These are phyloP conservation scores for Candida sojae DNA, from an alignment of 1,139 yeast genomes.

Conservation along the genomic window DNA sequence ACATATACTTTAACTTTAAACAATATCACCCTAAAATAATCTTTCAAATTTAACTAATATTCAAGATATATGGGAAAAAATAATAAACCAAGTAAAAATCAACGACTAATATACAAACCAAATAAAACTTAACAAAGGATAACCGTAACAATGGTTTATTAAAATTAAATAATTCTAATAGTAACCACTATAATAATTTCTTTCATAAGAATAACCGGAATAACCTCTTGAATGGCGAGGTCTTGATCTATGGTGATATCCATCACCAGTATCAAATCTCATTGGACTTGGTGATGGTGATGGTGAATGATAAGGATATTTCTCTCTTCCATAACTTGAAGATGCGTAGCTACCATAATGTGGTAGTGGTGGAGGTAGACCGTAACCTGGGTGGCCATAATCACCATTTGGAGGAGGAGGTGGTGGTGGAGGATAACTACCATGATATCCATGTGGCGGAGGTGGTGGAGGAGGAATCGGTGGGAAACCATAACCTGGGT, in stretches of 20 bases:
- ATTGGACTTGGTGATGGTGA: too few species aligned
- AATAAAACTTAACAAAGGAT: not conserved
- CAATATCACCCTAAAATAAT: too few species aligned
- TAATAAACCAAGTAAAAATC: too few species aligned
- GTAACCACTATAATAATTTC: not conserved
- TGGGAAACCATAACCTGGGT: not conserved
- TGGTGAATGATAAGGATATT: too few species aligned
- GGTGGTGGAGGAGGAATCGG: slow-evolving; percentile 14
- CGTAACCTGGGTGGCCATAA: not conserved
- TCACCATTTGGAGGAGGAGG: not conserved
- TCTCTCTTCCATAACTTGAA: too few species aligned
- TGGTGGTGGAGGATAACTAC: not conserved
- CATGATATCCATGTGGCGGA: not conserved
- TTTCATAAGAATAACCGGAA: not conserved
- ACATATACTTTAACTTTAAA: too few species aligned
- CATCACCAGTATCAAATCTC: too few species aligned
- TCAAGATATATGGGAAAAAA: too few species aligned
- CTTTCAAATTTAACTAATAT: too few species aligned
- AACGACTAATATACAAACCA: not conserved
- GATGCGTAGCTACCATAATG: too few species aligned
- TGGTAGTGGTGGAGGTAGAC: not conserved
- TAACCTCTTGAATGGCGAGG: not conserved
- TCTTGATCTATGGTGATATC: not conserved
- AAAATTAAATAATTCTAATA: not conserved
- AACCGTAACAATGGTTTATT: too few species aligned